Conservation (phyloP, 1,284 basidiomycete species). For the Tetrapyrgos nigripes region DNA sequence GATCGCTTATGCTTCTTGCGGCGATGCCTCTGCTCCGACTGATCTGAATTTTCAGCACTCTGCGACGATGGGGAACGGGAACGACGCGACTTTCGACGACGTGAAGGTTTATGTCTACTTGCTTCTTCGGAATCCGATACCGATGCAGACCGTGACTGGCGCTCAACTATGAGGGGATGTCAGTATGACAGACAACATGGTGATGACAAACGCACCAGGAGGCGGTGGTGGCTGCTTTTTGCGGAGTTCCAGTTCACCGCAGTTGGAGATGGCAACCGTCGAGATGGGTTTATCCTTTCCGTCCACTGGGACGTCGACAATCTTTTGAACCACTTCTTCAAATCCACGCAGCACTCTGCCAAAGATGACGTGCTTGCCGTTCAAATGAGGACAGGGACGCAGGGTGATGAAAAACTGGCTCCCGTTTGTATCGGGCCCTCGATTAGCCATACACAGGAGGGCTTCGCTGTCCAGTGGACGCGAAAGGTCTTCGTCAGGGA, state of each 20-base stretch:
- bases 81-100: conserved; percentile 20
- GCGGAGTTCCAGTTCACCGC: conserved; percentile 85
- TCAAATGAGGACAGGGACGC: conserved; percentile 31
- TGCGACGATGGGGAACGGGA: conserved; percentile 36
- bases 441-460: conserved; percentile 86
- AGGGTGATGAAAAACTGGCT: conserved; percentile 89
- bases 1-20: conserved; percentile 37
- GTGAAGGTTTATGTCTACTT: conserved; percentile 3
- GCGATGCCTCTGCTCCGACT: conserved; percentile 21
- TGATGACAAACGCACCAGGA: conserved; percentile 8
- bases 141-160: conserved; percentile 12
- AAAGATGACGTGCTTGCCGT: conserved; percentile 84
- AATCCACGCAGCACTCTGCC: conserved; percentile 69
- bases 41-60: conserved; percentile 20
- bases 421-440: conserved; percentile 80
- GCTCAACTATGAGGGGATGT: conserved; percentile 19
- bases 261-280: conserved; percentile 79
- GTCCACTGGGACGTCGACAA: conserved; percentile 66
- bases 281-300: conserved; percentile 73
- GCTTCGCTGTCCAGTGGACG: conserved; percentile 71
- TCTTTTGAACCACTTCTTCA: conserved; percentile 61
- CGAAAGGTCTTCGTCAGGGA: conserved; percentile 79
- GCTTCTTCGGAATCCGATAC: conserved; percentile 7
- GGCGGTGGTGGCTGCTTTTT: conserved; percentile 36
- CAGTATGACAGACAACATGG: conserved; percentile 5